A percentile compares a stretch with the other conserved stretches of the same genome.
phyloP scores from a whole-genome alignment of 345 rosid species.

The Brassica cretica region DNA sequence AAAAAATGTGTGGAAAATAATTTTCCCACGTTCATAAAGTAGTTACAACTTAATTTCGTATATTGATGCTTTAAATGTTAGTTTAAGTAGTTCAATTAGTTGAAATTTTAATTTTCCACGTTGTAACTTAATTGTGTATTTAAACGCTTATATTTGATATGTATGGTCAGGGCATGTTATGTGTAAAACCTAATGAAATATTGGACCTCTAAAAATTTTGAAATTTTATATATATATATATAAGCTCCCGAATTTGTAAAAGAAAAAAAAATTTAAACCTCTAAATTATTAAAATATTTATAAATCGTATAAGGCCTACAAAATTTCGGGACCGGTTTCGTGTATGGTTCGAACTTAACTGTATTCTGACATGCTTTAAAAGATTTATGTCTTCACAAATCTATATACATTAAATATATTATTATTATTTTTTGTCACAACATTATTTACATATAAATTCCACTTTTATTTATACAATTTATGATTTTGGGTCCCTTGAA shows the following conservation, averaged over 20 bases:
- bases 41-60: neutral
- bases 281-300: too few relatives aligned
- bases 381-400: neutral
- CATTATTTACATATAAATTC: too few relatives aligned
- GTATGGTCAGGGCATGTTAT: too few relatives aligned
- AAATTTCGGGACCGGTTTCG: too few relatives aligned
- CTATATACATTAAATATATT: neutral
- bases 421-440: too few relatives aligned
- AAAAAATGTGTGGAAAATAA: neutral
- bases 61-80: neutral
- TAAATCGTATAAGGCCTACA: too few relatives aligned
- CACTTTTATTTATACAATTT: neutral
- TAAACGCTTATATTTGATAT: neutral
- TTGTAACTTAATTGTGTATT: neutral
- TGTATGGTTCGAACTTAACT: neutral
- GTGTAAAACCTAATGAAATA: too few relatives aligned
- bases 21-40: neutral
- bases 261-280: too few relatives aligned
- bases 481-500: neutral
- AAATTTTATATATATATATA: too few relatives aligned
- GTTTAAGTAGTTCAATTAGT: neutral
- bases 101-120: neutral
- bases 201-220: too few relatives aligned
- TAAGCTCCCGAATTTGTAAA: too few relatives aligned
- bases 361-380: neutral